These are phyloP conservation scores for Phytophthora hybrid DNA, from an alignment of 352 stramenopile species.

Conservation along the genomic window DNA sequence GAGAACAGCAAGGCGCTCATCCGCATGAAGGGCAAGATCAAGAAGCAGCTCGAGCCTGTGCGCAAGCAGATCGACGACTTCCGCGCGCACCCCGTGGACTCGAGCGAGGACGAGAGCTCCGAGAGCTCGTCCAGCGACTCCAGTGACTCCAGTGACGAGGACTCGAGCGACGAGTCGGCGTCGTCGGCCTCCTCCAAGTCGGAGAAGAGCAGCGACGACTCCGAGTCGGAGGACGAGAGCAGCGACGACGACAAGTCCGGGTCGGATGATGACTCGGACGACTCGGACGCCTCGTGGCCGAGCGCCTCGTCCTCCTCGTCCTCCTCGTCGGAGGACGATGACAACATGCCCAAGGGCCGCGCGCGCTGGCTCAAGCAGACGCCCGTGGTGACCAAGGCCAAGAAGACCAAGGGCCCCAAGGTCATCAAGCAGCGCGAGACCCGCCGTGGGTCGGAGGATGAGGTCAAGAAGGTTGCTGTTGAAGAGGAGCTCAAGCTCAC, in stretches of 20 bases:
- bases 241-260: slow-evolving; percentile 29
- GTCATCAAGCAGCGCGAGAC: slow-evolving; percentile 56
- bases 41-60: slow-evolving; percentile 97
- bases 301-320: slow-evolving; percentile 70
- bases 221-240: slow-evolving; percentile 23
- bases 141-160: slow-evolving; percentile 23
- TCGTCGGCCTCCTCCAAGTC: slow-evolving; percentile 47
- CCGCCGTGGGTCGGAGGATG: slow-evolving; percentile 57
- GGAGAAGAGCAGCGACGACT: slow-evolving; percentile 29
- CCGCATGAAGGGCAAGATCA: slow-evolving; percentile 97
- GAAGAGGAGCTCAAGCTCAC: slow-evolving; percentile 89
- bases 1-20: slow-evolving; percentile 97
- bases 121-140: slow-evolving; percentile 34
- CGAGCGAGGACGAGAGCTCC: slow-evolving; percentile 75
- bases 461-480: slow-evolving; percentile 58
- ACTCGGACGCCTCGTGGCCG: slow-evolving; percentile 58
- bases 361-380: slow-evolving; percentile 96
- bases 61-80: slow-evolving; percentile 91
- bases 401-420: slow-evolving; percentile 56
- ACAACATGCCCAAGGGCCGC: slow-evolving; percentile 95
- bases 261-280: slow-evolving; percentile 58
- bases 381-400: slow-evolving; percentile 65
- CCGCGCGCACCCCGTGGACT: slow-evolving; percentile 90
- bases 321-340: slow-evolving; percentile 78
- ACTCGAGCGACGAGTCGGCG: slow-evolving; percentile 14